Evolutionary conservation across 2,329 filamentous ascomycete genomes (phyloP).

Genomic region (Curvularia eragrostidis): DNA sequence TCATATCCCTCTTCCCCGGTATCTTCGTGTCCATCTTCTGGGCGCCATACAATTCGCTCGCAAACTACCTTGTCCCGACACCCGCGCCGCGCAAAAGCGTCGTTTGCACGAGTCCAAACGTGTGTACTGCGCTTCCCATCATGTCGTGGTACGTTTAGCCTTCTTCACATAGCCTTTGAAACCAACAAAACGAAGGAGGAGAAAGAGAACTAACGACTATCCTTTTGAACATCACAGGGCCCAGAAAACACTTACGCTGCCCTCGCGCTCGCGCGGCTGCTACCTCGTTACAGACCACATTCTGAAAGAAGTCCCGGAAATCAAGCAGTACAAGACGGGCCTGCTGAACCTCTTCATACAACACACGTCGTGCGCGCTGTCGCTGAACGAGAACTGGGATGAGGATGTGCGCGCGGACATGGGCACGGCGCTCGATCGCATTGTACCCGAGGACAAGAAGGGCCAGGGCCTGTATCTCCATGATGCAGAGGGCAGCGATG

Average conservation of each 20-base stretch:
- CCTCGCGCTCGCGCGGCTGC: slow-evolving; percentile 76
- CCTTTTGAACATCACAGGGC: slow-evolving; percentile 43
- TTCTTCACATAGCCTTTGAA: background rate
- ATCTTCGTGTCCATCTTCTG: slow-evolving; percentile 53
- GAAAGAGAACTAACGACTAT: background rate
- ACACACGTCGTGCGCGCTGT: slow-evolving; percentile 90
- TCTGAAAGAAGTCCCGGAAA: slow-evolving; percentile 74
- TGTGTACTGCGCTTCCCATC: slow-evolving; percentile 29
- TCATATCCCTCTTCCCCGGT: slow-evolving; percentile 59
- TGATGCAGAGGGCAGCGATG: slow-evolving; percentile 83
- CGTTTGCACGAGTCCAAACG: slow-evolving; percentile 36
- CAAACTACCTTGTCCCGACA: slow-evolving; percentile 35
- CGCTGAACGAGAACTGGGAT: slow-evolving; percentile 91
- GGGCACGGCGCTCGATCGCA: slow-evolving; percentile 89
- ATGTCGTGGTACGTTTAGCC: slow-evolving; percentile 41
- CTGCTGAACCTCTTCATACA: slow-evolving; percentile 87
- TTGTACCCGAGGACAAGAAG: slow-evolving; percentile 78
- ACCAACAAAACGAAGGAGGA: background rate
- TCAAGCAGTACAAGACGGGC: slow-evolving; percentile 77
- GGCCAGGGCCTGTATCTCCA: slow-evolving; percentile 74
- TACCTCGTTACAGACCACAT: slow-evolving; percentile 89
- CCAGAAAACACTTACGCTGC: slow-evolving; percentile 85
- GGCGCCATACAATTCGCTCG: slow-evolving; percentile 42
- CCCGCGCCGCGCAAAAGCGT: slow-evolving; percentile 29
- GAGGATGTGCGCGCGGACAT: slow-evolving; percentile 88